Conservation (phyloP, 345 rosid species). For the Gossypium herbaceum region DNA sequence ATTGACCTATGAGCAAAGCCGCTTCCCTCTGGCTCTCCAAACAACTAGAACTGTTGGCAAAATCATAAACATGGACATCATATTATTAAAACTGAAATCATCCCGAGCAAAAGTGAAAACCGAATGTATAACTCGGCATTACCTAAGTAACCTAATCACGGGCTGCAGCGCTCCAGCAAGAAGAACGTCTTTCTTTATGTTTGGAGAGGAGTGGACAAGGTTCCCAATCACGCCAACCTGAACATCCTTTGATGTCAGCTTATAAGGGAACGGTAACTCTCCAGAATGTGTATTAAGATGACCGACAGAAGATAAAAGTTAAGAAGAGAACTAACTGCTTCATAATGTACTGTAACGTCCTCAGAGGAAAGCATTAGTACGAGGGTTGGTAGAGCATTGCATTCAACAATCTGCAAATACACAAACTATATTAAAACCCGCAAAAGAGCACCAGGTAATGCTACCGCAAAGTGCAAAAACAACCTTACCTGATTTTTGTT, state of each 20-base stretch:
- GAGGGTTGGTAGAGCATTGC: constrained; percentile 62
- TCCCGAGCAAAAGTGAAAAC: neutral
- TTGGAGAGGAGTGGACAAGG: constrained; percentile 72
- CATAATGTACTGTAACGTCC: constrained; percentile 57
- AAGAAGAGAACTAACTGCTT: constrained; percentile 50
- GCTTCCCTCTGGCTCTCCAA: constrained; percentile 77
- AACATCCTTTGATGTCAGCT: constrained; percentile 16
- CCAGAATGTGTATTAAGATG: neutral
- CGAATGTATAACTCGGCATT: constrained; percentile 13
- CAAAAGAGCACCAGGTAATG: neutral
- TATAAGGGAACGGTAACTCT: constrained; percentile 6
- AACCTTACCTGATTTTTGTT: constrained; percentile 53
- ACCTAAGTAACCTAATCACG: constrained; percentile 72
- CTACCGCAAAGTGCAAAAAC: neutral
- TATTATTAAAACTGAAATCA: neutral
- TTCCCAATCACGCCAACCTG: constrained; percentile 79
- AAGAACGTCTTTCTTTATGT: constrained; percentile 65
- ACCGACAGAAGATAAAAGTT: neutral
- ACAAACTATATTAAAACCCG: constrained; percentile 14
- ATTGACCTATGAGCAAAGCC: constrained; percentile 72
- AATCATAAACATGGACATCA: neutral
- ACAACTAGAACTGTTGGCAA: constrained; percentile 52
- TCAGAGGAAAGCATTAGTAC: constrained; percentile 62
- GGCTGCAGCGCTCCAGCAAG: constrained; percentile 79
- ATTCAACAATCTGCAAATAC: constrained; percentile 59